Conservation (phyloP, 345 rosid genomes). For the Bretschneidera sinensis region DNA sequence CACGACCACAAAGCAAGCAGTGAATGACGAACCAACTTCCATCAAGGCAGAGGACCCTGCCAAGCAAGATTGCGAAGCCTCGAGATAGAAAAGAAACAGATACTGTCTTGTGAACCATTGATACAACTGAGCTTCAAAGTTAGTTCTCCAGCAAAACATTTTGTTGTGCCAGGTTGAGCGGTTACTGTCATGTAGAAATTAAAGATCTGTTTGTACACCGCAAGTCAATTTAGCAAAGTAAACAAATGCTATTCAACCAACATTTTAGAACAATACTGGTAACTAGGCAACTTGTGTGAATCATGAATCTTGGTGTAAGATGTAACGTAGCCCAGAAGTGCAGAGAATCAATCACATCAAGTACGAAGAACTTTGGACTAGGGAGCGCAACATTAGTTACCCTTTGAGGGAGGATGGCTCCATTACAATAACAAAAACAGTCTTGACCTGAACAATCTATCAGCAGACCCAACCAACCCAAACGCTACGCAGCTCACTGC, state of each 20-base stretch:
- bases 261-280: background rate
- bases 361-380: background rate
- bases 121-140: background rate
- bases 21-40: background rate
- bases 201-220: background rate
- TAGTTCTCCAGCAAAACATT: background rate
- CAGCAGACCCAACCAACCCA: constrained; percentile 27
- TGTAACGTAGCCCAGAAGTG: background rate
- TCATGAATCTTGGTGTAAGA: background rate
- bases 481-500: constrained; percentile 4
- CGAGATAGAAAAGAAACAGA: constrained; percentile 1
- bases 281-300: background rate
- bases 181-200: background rate
- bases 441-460: background rate
- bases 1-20: background rate
- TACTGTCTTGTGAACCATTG: background rate
- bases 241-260: too few relatives aligned
- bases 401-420: constrained; percentile 20
- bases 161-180: background rate
- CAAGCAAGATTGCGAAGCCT: constrained; percentile 13
- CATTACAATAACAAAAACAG: constrained; percentile 3
- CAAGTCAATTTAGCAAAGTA: background rate
- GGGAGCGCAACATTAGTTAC: background rate
- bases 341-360: background rate
- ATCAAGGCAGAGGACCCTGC: constrained; percentile 4